Evolutionary conservation across 1,284 basidiomycete genomes (phyloP).

Genomic region (Sanguinoderma infundibulare): DNA sequence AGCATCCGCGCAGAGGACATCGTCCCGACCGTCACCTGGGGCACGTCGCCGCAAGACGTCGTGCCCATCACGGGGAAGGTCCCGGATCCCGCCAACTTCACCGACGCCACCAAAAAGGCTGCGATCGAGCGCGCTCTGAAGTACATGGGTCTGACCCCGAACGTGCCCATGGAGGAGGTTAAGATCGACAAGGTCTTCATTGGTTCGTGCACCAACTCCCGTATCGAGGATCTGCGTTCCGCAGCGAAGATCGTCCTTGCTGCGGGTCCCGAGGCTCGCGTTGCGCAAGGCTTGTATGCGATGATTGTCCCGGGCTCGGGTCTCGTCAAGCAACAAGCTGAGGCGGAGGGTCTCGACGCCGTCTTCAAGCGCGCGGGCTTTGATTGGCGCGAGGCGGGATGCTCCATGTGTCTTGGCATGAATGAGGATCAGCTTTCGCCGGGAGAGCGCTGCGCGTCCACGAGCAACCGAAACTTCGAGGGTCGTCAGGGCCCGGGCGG

Average conservation of each 20-base stretch:
- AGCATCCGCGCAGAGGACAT: slow-evolving; percentile 90
- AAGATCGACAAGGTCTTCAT: slow-evolving; percentile 94
- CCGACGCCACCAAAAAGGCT: slow-evolving; percentile 69
- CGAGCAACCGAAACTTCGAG: slow-evolving; percentile 97
- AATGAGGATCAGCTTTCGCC: slow-evolving; percentile 94
- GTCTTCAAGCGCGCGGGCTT: slow-evolving; percentile 95
- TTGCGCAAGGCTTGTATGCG: slow-evolving; percentile 81
- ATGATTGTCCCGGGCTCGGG: slow-evolving; percentile 98
- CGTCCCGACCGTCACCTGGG: slow-evolving; percentile 95
- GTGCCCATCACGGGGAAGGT: slow-evolving; percentile 87
- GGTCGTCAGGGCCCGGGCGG: slow-evolving; percentile 92
- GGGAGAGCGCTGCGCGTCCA: slow-evolving; percentile 93
- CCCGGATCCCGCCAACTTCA: slow-evolving; percentile 78
- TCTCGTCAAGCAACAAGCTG: slow-evolving; percentile 93
- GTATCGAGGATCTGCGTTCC: slow-evolving; percentile 93
- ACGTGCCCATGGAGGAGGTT: slow-evolving; percentile 86
- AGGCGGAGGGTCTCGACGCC: slow-evolving; percentile 89
- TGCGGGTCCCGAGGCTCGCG: slow-evolving; percentile 77
- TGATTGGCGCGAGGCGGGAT: slow-evolving; percentile 97
- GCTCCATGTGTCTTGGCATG: slow-evolving; percentile 99
- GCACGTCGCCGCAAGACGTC: slow-evolving; percentile 94
- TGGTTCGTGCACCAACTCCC: slow-evolving; percentile 96
- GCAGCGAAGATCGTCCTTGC: slow-evolving; percentile 85
- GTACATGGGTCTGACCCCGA: slow-evolving; percentile 91
- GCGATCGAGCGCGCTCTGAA: slow-evolving; percentile 83